phyloP scores from a whole-genome alignment of 768 basidiomycete species.

The Naganishia onofrii region DNA sequence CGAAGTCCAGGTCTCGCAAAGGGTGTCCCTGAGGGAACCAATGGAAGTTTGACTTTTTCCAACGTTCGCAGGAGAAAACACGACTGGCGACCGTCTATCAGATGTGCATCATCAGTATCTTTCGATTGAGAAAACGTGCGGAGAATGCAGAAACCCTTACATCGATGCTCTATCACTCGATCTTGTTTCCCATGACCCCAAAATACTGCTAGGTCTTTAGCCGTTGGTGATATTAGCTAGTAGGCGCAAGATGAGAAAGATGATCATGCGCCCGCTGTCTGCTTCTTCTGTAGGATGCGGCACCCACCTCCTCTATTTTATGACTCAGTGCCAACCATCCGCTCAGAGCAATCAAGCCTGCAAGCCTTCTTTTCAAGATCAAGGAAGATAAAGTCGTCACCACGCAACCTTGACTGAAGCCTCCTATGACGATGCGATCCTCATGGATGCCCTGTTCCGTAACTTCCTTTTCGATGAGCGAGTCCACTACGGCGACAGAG shows the following conservation, averaged over 20 bases:
- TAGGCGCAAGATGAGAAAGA: constrained; percentile 61
- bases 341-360: constrained; percentile 71
- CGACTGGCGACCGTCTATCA: constrained; percentile 55
- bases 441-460: constrained; percentile 63
- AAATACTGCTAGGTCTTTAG: constrained; percentile 69
- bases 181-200: constrained; percentile 83
- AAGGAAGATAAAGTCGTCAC: constrained; percentile 73
- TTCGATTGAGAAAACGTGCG: background rate
- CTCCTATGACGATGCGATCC: constrained; percentile 74
- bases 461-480: constrained; percentile 71
- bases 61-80: constrained; percentile 57
- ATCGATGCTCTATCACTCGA: constrained; percentile 64
- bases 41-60: constrained; percentile 58
- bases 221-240: constrained; percentile 65
- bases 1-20: constrained; percentile 59
- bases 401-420: constrained; percentile 80
- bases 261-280: too few species aligned
- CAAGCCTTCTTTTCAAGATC: constrained; percentile 65
- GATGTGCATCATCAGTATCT: background rate
- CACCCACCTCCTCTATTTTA: constrained; percentile 58
- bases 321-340: constrained; percentile 71
- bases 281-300: background rate
- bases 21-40: constrained; percentile 35
- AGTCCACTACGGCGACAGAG: constrained; percentile 63
- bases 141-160: constrained; percentile 49